A percentile compares a stretch with the other conserved stretches of the same genome.
These are phyloP conservation scores for Termitomyces sp. DNA, from an alignment of 768 basidiomycete species.

Conservation along the genomic window DNA sequence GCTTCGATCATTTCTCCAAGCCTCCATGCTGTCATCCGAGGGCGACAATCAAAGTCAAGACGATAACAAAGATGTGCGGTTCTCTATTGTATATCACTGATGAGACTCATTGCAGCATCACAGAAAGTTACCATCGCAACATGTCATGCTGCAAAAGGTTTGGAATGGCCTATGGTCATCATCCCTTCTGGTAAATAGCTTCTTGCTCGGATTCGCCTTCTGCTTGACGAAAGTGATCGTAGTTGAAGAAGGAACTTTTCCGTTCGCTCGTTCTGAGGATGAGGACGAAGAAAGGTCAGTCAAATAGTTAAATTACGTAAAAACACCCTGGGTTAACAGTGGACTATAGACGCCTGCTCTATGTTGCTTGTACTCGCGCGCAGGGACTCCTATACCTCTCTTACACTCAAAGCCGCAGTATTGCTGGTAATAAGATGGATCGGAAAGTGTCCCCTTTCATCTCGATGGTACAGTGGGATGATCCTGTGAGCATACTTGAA, in stretches of 20 bases:
- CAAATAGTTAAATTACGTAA: neutral
- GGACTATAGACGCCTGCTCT: slow-evolving; percentile 62
- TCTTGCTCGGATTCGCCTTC: neutral
- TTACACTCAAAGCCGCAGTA: slow-evolving; percentile 1
- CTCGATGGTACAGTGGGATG: slow-evolving; percentile 29
- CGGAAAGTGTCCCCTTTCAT: slow-evolving; percentile 58
- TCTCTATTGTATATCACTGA: neutral
- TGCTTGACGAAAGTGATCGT: slow-evolving; percentile 1
- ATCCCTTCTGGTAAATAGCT: slow-evolving; percentile 52
- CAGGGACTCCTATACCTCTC: slow-evolving; percentile 40
- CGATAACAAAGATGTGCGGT: slow-evolving; percentile 18
- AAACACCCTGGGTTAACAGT: neutral
- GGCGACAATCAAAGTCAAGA: slow-evolving; percentile 56
- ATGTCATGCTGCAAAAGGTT: slow-evolving; percentile 85
- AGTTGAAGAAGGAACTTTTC: slow-evolving; percentile 75
- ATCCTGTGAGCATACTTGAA: slow-evolving; percentile 29
- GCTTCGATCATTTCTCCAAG: slow-evolving; percentile 69
- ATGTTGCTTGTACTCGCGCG: slow-evolving; percentile 86
- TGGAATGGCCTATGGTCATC: slow-evolving; percentile 91
- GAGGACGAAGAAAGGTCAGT: slow-evolving; percentile 74
- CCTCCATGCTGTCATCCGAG: slow-evolving; percentile 80
- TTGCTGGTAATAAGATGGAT: slow-evolving; percentile 29
- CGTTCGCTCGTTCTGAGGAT: slow-evolving; percentile 69
- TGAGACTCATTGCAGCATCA: neutral
- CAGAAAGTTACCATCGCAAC: slow-evolving; percentile 40